Evolutionary conservation across 2,329 filamentous ascomycete species (phyloP).

Genomic region (Fusarium verrucosum): DNA sequence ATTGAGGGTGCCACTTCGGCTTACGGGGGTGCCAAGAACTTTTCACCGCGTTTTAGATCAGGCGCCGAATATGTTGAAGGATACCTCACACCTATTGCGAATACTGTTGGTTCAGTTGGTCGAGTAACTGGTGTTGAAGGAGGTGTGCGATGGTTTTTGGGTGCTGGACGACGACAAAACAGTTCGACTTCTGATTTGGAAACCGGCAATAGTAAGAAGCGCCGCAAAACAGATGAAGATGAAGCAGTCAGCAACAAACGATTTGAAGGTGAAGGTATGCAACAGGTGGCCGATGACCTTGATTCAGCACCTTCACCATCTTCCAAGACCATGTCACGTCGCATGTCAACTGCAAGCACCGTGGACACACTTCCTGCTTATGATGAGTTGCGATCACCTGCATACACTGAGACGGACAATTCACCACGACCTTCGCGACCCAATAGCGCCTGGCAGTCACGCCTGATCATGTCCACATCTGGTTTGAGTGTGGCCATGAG

Average conservation of each 20-base stretch:
- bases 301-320: slow-evolving; percentile 44
- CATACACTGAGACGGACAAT: slow-evolving; percentile 70
- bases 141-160: slow-evolving; percentile 84
- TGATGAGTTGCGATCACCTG: slow-evolving; percentile 79
- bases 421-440: slow-evolving; percentile 45
- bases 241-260: slow-evolving; percentile 46
- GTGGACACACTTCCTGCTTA: slow-evolving; percentile 84
- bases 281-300: slow-evolving; percentile 35
- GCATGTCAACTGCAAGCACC: slow-evolving; percentile 72
- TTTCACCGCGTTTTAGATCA: slow-evolving; percentile 88
- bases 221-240: slow-evolving; percentile 63
- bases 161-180: slow-evolving; percentile 63
- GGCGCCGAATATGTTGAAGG: slow-evolving; percentile 91
- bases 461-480: slow-evolving; percentile 88
- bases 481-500: slow-evolving; percentile 92
- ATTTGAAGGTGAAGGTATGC: slow-evolving; percentile 44
- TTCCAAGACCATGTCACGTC: slow-evolving; percentile 53
- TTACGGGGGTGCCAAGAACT: slow-evolving; percentile 88
- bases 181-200: slow-evolving; percentile 59
- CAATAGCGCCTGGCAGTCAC: slow-evolving; percentile 74
- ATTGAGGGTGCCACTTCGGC: slow-evolving; percentile 86
- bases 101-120: slow-evolving; percentile 84
- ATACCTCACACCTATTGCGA: slow-evolving; percentile 85
- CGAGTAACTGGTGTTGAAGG: slow-evolving; percentile 88
- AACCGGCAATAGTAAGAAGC: slow-evolving; percentile 60